Percentiles rank a stretch among this genome's conserved stretches.
phyloP scores from a whole-genome alignment of 169 alveolate genomes.

The Plasmodium knowlesi region DNA sequence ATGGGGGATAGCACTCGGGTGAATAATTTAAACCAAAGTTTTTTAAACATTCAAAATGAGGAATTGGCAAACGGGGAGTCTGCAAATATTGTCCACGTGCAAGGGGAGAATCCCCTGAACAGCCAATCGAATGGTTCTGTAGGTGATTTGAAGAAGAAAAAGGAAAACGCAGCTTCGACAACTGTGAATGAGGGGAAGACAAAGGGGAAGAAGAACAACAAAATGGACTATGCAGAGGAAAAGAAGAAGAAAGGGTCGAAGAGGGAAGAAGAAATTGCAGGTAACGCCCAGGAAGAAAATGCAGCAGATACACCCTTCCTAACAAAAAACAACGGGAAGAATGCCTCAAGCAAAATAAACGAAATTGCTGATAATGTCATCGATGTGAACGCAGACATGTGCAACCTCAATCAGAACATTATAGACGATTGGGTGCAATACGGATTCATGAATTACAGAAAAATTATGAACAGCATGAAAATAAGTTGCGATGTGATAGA shows the following conservation, averaged over 20 bases:
- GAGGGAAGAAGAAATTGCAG: background rate
- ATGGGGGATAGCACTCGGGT: constrained; percentile 11
- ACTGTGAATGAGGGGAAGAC: background rate
- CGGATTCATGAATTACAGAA: constrained; percentile 52
- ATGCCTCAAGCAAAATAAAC: constrained; percentile 2
- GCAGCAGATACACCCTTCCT: background rate
- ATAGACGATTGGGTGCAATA: constrained; percentile 64
- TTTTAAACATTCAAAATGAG: constrained; percentile 25
- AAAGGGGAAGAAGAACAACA: background rate
- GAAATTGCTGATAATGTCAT: constrained; percentile 43
- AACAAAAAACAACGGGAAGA: constrained; percentile 1
- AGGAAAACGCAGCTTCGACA: background rate
- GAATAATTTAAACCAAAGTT: constrained; percentile 43
- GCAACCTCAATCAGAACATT: constrained; percentile 14
- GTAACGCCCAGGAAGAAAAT: background rate
- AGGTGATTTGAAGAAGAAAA: background rate
- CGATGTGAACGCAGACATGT: background rate
- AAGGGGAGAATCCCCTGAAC: background rate
- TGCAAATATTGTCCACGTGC: background rate
- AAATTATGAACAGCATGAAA: constrained; percentile 60
- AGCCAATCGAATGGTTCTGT: background rate
- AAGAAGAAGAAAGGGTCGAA: background rate
- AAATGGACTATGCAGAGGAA: background rate
- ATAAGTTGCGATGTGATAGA: constrained; percentile 54
- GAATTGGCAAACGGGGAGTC: background rate